A percentile compares a stretch with the other conserved stretches of the same genome.
phyloP scores from a whole-genome alignment of 148 eudicot species.

The Euryodendron excelsum region DNA sequence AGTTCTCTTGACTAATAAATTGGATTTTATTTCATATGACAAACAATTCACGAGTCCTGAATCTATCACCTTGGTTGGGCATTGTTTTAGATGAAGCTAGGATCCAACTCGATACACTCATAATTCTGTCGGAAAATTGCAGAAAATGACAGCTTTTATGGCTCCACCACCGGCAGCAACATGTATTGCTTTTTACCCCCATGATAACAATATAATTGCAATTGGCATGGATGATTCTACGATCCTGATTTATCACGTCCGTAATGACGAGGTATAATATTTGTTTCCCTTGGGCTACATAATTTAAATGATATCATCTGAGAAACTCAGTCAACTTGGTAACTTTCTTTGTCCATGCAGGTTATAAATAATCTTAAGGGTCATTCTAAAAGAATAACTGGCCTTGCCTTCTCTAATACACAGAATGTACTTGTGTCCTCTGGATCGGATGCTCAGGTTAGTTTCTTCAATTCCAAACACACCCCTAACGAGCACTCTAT shows the following conservation, averaged over 20 bases:
- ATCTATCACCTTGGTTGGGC: no score
- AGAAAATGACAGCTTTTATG: slow-evolving; percentile 44
- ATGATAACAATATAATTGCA: slow-evolving; percentile 48
- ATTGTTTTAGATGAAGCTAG: not conserved
- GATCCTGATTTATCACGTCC: slow-evolving; percentile 42
- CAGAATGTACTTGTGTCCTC: slow-evolving; percentile 47
- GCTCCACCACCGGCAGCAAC: slow-evolving; percentile 49
- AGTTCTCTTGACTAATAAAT: no score
- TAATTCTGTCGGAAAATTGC: slow-evolving; percentile 13
- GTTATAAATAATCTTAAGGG: slow-evolving; percentile 51
- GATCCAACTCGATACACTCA: not conserved
- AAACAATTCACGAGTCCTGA: no score
- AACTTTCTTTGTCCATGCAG: slow-evolving; percentile 22
- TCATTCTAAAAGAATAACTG: slow-evolving; percentile 48
- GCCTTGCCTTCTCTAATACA: slow-evolving; percentile 52
- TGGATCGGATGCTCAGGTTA: slow-evolving; percentile 60
- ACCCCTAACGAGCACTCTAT: no score
- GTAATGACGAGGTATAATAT: slow-evolving; percentile 33
- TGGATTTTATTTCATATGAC: no score
- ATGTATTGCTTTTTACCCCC: slow-evolving; percentile 47
- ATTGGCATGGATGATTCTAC: slow-evolving; percentile 51
- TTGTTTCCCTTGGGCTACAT: not conserved
- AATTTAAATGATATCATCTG: not conserved
- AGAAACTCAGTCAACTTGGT: not conserved
- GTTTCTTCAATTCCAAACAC: not conserved